Percentiles rank a stretch among this genome's conserved stretches.
phyloP scores from a whole-genome alignment of 2,329 filamentous ascomycete species.

The Penicillium sp. region DNA sequence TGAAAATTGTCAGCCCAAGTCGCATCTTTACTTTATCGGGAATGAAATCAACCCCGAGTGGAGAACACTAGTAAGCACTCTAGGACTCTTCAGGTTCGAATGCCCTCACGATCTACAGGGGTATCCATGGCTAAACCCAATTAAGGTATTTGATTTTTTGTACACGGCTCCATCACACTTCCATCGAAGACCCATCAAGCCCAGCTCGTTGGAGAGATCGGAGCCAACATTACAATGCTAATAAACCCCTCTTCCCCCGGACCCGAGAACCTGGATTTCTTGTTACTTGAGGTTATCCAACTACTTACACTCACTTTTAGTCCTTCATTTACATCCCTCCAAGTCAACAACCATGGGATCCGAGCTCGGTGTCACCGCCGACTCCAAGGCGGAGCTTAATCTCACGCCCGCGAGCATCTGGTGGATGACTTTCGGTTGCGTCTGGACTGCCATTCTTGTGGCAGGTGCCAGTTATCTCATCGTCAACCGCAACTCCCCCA shows the following conservation, averaged over 20 bases:
- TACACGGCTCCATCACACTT: background rate
- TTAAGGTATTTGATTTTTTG: background rate
- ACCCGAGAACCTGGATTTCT: background rate
- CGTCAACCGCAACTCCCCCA: conserved; percentile 30
- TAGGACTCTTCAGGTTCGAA: no score
- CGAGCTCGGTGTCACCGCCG: conserved; percentile 26
- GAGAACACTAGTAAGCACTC: background rate
- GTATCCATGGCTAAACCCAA: background rate
- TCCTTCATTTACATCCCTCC: background rate
- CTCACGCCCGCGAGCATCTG: conserved; percentile 26
- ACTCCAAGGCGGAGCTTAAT: conserved; percentile 21
- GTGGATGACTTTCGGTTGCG: conserved; percentile 25
- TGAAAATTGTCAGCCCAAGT: background rate
- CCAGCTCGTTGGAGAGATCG: background rate
- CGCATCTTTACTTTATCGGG: background rate
- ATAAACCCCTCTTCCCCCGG: background rate
- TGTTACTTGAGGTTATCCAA: background rate
- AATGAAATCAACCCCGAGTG: background rate
- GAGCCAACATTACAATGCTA: background rate
- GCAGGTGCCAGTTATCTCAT: conserved; percentile 32
- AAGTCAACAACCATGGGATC: conserved; percentile 24
- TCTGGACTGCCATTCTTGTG: conserved; percentile 33
- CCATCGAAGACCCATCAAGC: background rate
- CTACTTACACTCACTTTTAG: background rate
- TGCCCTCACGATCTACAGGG: background rate